These are phyloP conservation scores for Ambispora gerdemannii DNA, from an alignment of 192 early-diverging fungal species.

Conservation along the genomic window DNA sequence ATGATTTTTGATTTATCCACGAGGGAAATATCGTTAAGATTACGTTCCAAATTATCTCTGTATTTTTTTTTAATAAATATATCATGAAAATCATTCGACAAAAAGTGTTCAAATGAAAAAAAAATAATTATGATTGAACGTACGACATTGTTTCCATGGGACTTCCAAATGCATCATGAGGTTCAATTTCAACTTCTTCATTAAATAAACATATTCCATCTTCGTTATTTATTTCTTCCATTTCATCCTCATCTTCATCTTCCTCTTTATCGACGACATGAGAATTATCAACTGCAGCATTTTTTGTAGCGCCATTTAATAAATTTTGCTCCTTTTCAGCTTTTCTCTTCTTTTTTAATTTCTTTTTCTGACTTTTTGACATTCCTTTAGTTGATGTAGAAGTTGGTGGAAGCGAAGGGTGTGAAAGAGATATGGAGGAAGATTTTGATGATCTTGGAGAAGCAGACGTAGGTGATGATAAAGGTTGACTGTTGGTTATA, in stretches of 20 bases:
- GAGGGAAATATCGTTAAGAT: slow-evolving; percentile 66
- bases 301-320: slow-evolving; percentile 40
- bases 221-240: background rate
- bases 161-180: background rate
- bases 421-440: background rate
- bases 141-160: slow-evolving; percentile 20
- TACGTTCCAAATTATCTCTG: slow-evolving; percentile 53
- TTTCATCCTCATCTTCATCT: slow-evolving; percentile 5
- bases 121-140: no score
- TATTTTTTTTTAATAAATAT: no score
- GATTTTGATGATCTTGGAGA: slow-evolving; percentile 10
- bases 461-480: slow-evolving; percentile 18
- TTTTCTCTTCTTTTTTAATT: slow-evolving; percentile 51
- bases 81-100: no score
- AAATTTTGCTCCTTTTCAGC: no score
- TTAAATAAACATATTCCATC: background rate
- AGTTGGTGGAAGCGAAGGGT: background rate
- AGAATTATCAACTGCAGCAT: slow-evolving; percentile 29
- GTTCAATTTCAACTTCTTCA: background rate
- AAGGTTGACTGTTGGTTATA: slow-evolving; percentile 27
- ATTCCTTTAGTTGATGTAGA: slow-evolving; percentile 34
- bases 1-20: slow-evolving; percentile 38
- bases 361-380: slow-evolving; percentile 55
- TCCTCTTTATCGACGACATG: slow-evolving; percentile 27
- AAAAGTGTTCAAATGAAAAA: no score